phyloP scores from a whole-genome alignment of 345 rosid species.

The Mangifera indica region DNA sequence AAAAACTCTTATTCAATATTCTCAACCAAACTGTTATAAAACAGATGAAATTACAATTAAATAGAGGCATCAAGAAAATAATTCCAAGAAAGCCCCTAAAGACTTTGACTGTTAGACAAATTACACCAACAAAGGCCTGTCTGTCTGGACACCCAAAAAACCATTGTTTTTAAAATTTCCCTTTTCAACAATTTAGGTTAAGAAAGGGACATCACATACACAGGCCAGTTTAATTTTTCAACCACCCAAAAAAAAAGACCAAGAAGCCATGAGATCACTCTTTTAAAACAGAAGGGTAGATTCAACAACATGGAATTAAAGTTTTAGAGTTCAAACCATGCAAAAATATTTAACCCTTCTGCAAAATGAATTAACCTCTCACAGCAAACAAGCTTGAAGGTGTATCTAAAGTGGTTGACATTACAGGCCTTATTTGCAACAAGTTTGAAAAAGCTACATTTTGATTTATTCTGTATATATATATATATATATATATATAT shows the following conservation, averaged over 20 bases:
- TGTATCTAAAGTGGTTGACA: constrained; percentile 27
- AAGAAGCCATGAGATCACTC: constrained; percentile 35
- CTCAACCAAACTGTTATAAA: constrained; percentile 6
- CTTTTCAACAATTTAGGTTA: constrained; percentile 15
- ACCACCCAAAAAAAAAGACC: constrained; percentile 22
- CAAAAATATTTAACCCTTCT: constrained; percentile 34
- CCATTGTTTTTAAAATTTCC: not conserved
- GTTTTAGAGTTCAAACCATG: constrained; percentile 23
- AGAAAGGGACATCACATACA: not conserved
- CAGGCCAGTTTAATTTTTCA: constrained; percentile 22
- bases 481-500: too few species aligned
- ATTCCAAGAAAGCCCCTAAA: constrained; percentile 28
- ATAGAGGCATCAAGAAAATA: constrained; percentile 25
- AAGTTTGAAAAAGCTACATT: not conserved
- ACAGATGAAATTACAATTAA: constrained; percentile 12
- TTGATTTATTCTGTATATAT: constrained; percentile 2
- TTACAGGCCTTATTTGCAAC: constrained; percentile 24
- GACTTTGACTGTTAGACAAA: constrained; percentile 26
- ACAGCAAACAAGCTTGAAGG: constrained; percentile 38
- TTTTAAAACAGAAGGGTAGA: constrained; percentile 35
- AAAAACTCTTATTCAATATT: not conserved
- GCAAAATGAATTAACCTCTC: constrained; percentile 34
- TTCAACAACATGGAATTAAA: constrained; percentile 32
- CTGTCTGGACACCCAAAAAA: constrained; percentile 29
- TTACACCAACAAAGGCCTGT: constrained; percentile 28